Percentiles rank a stretch among this genome's conserved stretches.
These are phyloP conservation scores for Komagataella mondaviorum DNA, from an alignment of 805 yeast species.

Conservation along the genomic window DNA sequence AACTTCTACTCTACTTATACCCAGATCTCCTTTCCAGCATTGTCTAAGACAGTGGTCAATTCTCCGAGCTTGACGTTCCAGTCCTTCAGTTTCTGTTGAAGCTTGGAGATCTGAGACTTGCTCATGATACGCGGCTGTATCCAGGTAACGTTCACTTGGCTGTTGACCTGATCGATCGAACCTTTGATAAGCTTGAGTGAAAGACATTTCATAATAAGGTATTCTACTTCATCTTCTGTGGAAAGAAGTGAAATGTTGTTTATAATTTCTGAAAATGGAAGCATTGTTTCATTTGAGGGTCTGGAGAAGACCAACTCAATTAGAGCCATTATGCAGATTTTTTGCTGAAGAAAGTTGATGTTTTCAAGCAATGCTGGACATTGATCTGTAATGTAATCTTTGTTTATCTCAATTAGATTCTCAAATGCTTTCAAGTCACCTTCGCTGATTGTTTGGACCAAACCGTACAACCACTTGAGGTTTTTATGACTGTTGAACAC, in stretches of 20 bases:
- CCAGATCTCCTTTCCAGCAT: slow-evolving; percentile 54
- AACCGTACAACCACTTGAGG: slow-evolving; percentile 48
- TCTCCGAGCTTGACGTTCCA: slow-evolving; percentile 72
- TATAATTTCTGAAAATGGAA: slow-evolving; percentile 64
- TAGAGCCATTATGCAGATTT: slow-evolving; percentile 84
- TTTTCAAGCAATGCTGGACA: slow-evolving; percentile 45
- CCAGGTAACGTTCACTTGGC: slow-evolving; percentile 78
- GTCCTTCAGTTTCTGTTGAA: slow-evolving; percentile 55
- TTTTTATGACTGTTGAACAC: slow-evolving; percentile 30
- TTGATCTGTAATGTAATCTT: slow-evolving; percentile 6
- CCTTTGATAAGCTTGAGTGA: slow-evolving; percentile 78
- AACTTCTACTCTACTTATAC: slow-evolving; percentile 16
- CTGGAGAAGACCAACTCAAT: slow-evolving; percentile 74
- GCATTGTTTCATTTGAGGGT: slow-evolving; percentile 60
- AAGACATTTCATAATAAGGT: slow-evolving; percentile 81
- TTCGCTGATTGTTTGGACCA: slow-evolving; percentile 57
- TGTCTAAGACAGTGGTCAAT: slow-evolving; percentile 47
- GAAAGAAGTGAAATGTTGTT: slow-evolving; percentile 46
- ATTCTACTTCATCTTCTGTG: slow-evolving; percentile 68
- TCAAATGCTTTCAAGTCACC: slow-evolving; percentile 69
- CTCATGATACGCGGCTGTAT: slow-evolving; percentile 92
- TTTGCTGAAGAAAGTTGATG: slow-evolving; percentile 66
- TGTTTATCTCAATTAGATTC: slow-evolving; percentile 12
- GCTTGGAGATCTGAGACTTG: slow-evolving; percentile 59
- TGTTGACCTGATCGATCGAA: slow-evolving; percentile 76